Base-by-base conservation (phyloP, 1,139 yeast species). In the Taphrina sp. region DNA sequence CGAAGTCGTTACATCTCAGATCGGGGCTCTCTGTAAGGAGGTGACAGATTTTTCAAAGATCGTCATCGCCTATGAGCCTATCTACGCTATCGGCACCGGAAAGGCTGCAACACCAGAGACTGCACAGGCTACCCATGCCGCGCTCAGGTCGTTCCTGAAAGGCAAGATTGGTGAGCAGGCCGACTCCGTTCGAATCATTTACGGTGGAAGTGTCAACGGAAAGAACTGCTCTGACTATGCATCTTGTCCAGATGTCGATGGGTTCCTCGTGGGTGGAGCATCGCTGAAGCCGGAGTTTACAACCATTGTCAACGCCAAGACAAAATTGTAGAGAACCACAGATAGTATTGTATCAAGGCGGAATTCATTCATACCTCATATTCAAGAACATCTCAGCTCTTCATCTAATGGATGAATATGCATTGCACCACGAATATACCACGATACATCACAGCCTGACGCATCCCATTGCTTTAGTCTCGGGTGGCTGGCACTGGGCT, bases 41-140 rank as follows among this genome's bases (percentile, higher is more conserved):
- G 83, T 90, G 63, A 73, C 79, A 67, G 97, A 90, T 81, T 92
- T 98, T 98, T 69, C 84, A 64, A 79, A 86, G 74, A 78, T 92
- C 66, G 98, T 92, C 64, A 77, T 94, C 73, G 99, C 98, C 70
- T 94, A 94, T 77, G 98, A 46, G 78, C 99, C 99, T 67, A 96
- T 92, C 66, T 92, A 98, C 98, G 99, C 99, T 66, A 92, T 92
- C 69, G 99, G 99, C 73, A 90, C 98, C 66, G 99, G 99, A 70
- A 82, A 92, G 70, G 96, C 97, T 69, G 98, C 98, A 64, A 92
- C 98, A 66, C 90, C 98, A 64, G 88, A 86, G 64, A 97, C 92
- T 71, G 60, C 59, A 49, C 59, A 64, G 56, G 88, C 83, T 65
- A 89, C 95, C 70, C 98, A 94, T 79, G 81, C 81, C 71, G 81